Percentiles rank a stretch among this genome's conserved stretches.
Conservation (phyloP, 2,329 filamentous ascomycete genomes). For the Colletotrichum sp. region DNA sequence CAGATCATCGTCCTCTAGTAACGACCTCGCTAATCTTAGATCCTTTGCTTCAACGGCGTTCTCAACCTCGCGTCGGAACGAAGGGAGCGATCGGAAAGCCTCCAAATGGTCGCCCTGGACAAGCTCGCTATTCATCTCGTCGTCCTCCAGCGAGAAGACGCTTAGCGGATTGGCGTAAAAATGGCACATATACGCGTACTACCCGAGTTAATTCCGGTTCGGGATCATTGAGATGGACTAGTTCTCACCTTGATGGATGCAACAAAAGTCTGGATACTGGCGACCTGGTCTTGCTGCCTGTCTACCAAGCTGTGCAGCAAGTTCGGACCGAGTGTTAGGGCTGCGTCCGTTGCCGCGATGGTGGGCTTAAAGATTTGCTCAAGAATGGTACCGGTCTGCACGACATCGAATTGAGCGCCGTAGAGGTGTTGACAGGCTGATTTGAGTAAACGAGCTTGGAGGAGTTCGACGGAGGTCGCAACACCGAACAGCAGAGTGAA, state of each 20-base stretch:
- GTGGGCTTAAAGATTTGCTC: constrained; percentile 74
- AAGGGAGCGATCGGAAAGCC: constrained; percentile 70
- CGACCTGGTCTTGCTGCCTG: constrained; percentile 77
- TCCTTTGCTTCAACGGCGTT: constrained; percentile 46
- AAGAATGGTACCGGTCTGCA: constrained; percentile 72
- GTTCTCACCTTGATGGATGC: constrained; percentile 68
- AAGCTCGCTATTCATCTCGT: constrained; percentile 26
- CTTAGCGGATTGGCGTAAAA: constrained; percentile 82
- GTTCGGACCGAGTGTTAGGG: constrained; percentile 67
- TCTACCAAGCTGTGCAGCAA: constrained; percentile 70
- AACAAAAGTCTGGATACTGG: constrained; percentile 75
- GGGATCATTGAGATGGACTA: not conserved
- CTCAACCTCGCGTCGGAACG: constrained; percentile 67
- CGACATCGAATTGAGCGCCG: constrained; percentile 78
- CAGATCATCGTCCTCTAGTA: constrained; percentile 66
- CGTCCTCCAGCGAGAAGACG: constrained; percentile 51
- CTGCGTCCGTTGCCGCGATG: constrained; percentile 61
- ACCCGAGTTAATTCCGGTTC: constrained; percentile 21
- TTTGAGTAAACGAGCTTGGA: constrained; percentile 76
- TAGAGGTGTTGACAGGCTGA: constrained; percentile 70
- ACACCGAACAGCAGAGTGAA: constrained; percentile 81
- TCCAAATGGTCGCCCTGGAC: constrained; percentile 68
- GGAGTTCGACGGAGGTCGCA: constrained; percentile 80
- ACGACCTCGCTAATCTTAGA: constrained; percentile 47
- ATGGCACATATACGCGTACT: constrained; percentile 87